Conservation (phyloP, 495 filamentous ascomycete species). For the Sordaria brevicollis region DNA sequence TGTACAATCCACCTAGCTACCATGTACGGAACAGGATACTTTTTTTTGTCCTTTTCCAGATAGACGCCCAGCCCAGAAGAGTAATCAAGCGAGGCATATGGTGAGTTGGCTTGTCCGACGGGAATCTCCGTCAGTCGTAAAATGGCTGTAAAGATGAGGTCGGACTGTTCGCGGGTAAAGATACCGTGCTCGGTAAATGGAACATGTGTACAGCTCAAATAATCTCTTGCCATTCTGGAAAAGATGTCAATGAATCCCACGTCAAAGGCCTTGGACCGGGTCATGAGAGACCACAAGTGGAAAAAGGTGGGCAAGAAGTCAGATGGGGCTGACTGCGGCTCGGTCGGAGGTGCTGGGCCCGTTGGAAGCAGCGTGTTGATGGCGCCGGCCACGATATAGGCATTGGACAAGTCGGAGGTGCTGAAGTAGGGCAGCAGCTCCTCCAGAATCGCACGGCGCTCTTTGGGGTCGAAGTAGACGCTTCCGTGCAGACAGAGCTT, state of each 20-base stretch:
- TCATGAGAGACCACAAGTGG: slow-evolving; percentile 90
- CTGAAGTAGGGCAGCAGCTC: slow-evolving; percentile 94
- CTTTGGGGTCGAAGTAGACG: slow-evolving; percentile 82
- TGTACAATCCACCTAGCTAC: slow-evolving; percentile 94
- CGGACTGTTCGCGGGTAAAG: slow-evolving; percentile 84
- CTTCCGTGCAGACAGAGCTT: slow-evolving; percentile 86
- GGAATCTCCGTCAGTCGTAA: slow-evolving; percentile 88
- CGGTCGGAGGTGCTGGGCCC: slow-evolving; percentile 57
- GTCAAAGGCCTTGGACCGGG: slow-evolving; percentile 80
- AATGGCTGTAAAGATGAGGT: slow-evolving; percentile 86
- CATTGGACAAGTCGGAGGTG: slow-evolving; percentile 79
- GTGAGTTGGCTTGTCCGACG: slow-evolving; percentile 88
- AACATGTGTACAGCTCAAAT: slow-evolving; percentile 59
- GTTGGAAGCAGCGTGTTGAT: slow-evolving; percentile 86
- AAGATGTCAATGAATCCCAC: slow-evolving; percentile 80
- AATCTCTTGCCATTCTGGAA: slow-evolving; percentile 77
- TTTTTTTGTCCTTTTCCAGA: slow-evolving; percentile 83
- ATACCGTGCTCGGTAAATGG: slow-evolving; percentile 82
- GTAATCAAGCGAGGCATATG: slow-evolving; percentile 81
- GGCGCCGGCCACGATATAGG: slow-evolving; percentile 76
- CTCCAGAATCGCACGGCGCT: slow-evolving; percentile 78
- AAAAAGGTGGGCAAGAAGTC: slow-evolving; percentile 85
- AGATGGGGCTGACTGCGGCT: slow-evolving; percentile 64
- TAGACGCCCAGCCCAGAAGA: slow-evolving; percentile 71
- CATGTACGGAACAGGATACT: slow-evolving; percentile 82